phyloP scores from a whole-genome alignment of 2,329 filamentous ascomycete species.

The Lomentospora prolificans region DNA sequence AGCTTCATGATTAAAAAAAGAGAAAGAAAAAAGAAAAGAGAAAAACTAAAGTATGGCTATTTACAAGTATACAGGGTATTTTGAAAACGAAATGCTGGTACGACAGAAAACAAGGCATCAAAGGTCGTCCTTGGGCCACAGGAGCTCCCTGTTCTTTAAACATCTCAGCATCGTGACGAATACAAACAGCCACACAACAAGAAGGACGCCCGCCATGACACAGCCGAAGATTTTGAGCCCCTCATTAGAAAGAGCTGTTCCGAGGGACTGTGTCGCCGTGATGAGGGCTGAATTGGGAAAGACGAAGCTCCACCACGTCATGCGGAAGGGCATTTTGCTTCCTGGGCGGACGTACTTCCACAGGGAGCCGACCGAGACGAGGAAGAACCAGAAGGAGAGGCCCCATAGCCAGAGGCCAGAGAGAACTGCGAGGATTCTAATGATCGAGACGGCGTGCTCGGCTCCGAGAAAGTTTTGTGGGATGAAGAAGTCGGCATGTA shows the following conservation, averaged over 20 bases:
- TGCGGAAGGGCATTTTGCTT: slow-evolving; percentile 61
- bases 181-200: slow-evolving; percentile 60
- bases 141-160: slow-evolving; percentile 45
- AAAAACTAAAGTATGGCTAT: too few relatives aligned
- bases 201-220: slow-evolving; percentile 53
- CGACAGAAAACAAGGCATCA: background rate
- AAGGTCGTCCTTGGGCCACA: slow-evolving; percentile 8
- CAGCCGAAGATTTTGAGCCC: slow-evolving; percentile 59
- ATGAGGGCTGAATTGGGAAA: slow-evolving; percentile 70
- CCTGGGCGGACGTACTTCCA: slow-evolving; percentile 49
- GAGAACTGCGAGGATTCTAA: slow-evolving; percentile 45
- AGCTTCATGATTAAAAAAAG: too few relatives aligned
- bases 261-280: slow-evolving; percentile 66
- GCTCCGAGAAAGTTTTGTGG: slow-evolving; percentile 31
- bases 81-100: too few relatives aligned
- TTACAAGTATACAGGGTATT: too few relatives aligned
- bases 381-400: slow-evolving; percentile 75
- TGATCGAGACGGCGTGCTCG: slow-evolving; percentile 30
- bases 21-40: too few relatives aligned
- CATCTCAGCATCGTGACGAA: slow-evolving; percentile 61
- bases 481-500: slow-evolving; percentile 29
- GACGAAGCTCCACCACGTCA: slow-evolving; percentile 79
- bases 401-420: slow-evolving; percentile 73
- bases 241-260: slow-evolving; percentile 45
- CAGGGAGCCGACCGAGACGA: slow-evolving; percentile 68